A percentile compares a stretch with the other conserved stretches of the same genome.
phyloP scores from a whole-genome alignment of 768 basidiomycete species.

The Crassisporium funariophilum region DNA sequence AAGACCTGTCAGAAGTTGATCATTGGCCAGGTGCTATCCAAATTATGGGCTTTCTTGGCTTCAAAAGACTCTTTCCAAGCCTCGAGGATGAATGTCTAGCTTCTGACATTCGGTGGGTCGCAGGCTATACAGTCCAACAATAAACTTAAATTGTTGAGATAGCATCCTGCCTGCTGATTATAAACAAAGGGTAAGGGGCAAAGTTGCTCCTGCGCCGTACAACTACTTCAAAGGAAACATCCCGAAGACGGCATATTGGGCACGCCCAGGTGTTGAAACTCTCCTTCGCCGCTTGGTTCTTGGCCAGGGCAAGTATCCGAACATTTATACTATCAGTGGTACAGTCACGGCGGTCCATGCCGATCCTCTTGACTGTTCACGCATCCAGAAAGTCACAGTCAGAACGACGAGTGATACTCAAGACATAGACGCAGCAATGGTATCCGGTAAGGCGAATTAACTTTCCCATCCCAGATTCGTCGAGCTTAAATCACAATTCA shows the following conservation, averaged over 20 bases:
- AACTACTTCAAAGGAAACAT: not conserved
- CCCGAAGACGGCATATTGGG: not conserved
- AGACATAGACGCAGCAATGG: not conserved
- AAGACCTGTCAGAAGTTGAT: not conserved
- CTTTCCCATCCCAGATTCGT: not conserved
- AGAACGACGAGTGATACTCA: not conserved
- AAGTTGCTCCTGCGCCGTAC: not conserved
- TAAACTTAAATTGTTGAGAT: not conserved
- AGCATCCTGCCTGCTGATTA: not conserved
- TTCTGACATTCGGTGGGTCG: not conserved
- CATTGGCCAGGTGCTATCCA: not conserved
- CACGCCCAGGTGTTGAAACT: not conserved
- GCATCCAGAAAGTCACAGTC: not conserved
- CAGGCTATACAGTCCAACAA: not conserved
- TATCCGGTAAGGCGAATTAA: not conserved
- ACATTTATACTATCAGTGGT: not conserved
- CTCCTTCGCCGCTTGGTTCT: not conserved
- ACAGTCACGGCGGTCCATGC: not conserved
- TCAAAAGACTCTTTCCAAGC: not conserved
- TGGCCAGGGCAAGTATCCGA: not conserved
- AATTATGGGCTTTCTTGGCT: not conserved
- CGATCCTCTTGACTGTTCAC: not conserved
- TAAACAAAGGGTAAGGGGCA: not conserved
- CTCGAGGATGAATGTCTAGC: not conserved
- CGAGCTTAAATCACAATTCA: not conserved